Conservation (phyloP, 148 eudicot species). For the Diospyros kaki region DNA sequence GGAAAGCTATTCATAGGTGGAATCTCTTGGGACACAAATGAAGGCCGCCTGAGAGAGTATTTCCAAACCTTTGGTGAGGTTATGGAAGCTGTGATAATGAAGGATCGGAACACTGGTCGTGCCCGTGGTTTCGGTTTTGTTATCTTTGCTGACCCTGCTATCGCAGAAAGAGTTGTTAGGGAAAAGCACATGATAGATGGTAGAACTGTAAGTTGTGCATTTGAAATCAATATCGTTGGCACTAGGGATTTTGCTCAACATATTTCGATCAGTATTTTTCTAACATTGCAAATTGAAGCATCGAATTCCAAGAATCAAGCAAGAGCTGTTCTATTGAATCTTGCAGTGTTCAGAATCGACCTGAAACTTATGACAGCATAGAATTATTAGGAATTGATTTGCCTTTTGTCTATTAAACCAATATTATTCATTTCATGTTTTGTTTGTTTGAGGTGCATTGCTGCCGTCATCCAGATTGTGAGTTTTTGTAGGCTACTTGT, state of each 20-base stretch:
- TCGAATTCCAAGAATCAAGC: not conserved
- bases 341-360: not conserved
- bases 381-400: conserved; percentile 2
- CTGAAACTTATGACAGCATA: not conserved
- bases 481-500: not conserved
- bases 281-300: not conserved
- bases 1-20: conserved; percentile 98
- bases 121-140: conserved; percentile 99
- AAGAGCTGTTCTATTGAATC: conserved; percentile 1
- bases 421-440: not conserved
- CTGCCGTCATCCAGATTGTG: not conserved
- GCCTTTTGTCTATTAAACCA: not conserved
- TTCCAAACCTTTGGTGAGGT: conserved; percentile 84
- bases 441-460: not conserved
- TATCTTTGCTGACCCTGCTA: conserved; percentile 76
- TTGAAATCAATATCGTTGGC: not conserved
- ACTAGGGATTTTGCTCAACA: not conserved
- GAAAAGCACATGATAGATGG: conserved; percentile 91
- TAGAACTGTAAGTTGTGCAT: conserved; percentile 59
- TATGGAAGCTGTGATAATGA: conserved; percentile 96
- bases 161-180: conserved; percentile 85
- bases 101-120: conserved; percentile 91
- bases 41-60: conserved; percentile 84
- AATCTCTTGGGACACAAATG: conserved; percentile 99
- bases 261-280: not conserved